A percentile compares a stretch with the other conserved stretches of the same genome.
These are phyloP conservation scores for Dinochytrium kinnereticum DNA, from an alignment of 371 early-diverging fungal genomes.

Conservation along the genomic window DNA sequence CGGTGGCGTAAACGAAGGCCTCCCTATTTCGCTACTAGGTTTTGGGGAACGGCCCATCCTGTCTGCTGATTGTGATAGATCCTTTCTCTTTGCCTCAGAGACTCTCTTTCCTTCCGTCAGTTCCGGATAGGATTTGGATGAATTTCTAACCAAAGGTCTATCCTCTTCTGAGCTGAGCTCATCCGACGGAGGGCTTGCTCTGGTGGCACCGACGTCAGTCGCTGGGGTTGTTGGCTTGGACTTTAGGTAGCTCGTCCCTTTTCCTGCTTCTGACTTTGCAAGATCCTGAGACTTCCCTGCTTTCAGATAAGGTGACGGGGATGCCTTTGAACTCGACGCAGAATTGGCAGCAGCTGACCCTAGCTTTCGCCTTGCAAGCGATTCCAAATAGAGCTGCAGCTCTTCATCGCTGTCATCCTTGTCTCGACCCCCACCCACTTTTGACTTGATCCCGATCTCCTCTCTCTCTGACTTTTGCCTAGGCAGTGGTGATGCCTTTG, in stretches of 20 bases:
- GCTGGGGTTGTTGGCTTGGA: background rate
- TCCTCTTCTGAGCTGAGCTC: background rate
- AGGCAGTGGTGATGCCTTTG: background rate
- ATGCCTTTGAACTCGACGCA: background rate
- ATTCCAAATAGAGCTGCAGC: conserved; percentile 1
- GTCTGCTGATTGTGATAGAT: background rate
- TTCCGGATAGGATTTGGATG: background rate
- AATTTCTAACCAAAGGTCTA: background rate
- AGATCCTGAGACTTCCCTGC: background rate
- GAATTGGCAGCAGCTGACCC: background rate
- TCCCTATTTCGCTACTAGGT: no score
- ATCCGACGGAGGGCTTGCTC: background rate
- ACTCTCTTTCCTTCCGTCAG: background rate
- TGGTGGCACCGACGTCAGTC: no score
- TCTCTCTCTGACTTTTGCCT: background rate
- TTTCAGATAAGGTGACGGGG: background rate
- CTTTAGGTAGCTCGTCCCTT: background rate
- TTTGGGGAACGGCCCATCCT: background rate
- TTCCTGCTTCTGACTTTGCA: background rate
- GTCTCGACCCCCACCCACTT: background rate
- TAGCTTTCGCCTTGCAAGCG: background rate
- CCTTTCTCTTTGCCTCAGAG: background rate
- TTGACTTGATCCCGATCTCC: background rate
- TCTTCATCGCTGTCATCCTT: conserved; percentile 15
- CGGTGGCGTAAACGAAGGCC: background rate